A percentile compares a stretch with the other conserved stretches of the same genome.
Conservation (phyloP, 805 yeast genomes). For the Sugiyamaella smithiae region DNA sequence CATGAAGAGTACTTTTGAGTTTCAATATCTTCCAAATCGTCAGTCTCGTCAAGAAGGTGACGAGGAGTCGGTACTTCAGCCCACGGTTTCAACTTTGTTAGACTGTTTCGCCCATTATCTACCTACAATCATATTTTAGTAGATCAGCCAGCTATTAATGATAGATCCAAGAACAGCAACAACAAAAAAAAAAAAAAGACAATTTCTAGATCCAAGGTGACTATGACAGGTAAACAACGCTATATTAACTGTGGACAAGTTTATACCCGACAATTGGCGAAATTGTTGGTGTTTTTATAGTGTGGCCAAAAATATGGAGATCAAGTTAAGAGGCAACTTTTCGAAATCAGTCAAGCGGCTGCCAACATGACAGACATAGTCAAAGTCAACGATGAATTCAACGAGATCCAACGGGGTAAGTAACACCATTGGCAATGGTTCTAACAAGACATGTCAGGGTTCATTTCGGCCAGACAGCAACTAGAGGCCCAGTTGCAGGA, state of each 20-base stretch:
- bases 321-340: no score
- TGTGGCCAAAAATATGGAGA: no score
- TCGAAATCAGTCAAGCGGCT: no score
- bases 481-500: constrained; percentile 95
- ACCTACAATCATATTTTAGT: constrained; percentile 13
- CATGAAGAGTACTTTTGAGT: constrained; percentile 18
- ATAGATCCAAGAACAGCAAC: no score
- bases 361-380: constrained; percentile 5
- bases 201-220: no score
- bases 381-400: constrained; percentile 19
- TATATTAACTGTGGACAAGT: no score
- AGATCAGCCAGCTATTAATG: no score
- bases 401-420: constrained; percentile 20
- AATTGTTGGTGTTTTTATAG: no score
- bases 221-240: no score
- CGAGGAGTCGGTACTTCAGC: constrained; percentile 49
- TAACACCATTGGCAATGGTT: constrained; percentile 1
- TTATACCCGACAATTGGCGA: no score
- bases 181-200: no score
- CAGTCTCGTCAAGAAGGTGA: constrained; percentile 48
- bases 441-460: constrained; percentile 38
- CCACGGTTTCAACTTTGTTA: constrained; percentile 35
- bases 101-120: neutral
- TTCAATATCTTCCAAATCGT: constrained; percentile 25
- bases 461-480: constrained; percentile 72